phyloP scores from a whole-genome alignment of 2,329 filamentous ascomycete genomes.

The Xylaria sp. region DNA sequence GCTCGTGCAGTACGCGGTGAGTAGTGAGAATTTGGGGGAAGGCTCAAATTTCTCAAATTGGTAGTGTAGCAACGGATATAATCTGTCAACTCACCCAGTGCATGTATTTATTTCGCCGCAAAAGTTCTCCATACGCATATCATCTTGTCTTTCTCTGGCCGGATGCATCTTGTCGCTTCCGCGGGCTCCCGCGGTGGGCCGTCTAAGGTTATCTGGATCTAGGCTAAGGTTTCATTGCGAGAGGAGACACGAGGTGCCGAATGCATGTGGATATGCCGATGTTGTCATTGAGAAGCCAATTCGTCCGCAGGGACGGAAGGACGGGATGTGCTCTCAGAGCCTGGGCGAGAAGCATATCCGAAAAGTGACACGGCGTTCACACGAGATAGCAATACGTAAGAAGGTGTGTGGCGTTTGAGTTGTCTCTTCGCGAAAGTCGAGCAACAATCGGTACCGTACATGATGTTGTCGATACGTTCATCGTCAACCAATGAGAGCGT shows the following conservation, averaged over 20 bases:
- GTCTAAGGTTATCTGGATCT: conserved; percentile 50
- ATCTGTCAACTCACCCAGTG: conserved; percentile 42
- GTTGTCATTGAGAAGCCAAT: conserved; percentile 34
- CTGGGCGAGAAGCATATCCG: conserved; percentile 23
- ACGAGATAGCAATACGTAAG: conserved; percentile 31
- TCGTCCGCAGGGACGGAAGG: conserved; percentile 29
- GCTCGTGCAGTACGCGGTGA: conserved; percentile 6
- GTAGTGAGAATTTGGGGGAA: conserved; percentile 23
- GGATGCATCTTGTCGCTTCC: conserved; percentile 55
- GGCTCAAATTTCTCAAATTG: conserved; percentile 22
- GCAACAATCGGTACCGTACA: conserved; percentile 27
- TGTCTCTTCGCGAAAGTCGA: conserved; percentile 22
- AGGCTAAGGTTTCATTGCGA: conserved; percentile 50
- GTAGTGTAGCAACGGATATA: conserved; percentile 29
- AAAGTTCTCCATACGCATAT: conserved; percentile 52
- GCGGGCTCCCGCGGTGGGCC: conserved; percentile 55
- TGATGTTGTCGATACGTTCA: conserved; percentile 15
- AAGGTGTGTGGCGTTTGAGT: conserved; percentile 23
- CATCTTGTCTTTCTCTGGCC: conserved; percentile 51
- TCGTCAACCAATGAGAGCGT: conserved; percentile 23
- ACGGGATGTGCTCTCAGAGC: conserved; percentile 30
- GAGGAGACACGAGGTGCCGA: conserved; percentile 47
- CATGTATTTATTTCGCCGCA: conserved; percentile 50
- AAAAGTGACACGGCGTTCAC: conserved; percentile 14
- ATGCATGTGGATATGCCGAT: conserved; percentile 39